Conservation (phyloP, 2,329 filamentous ascomycete species). For the Sporothrix luriei region DNA sequence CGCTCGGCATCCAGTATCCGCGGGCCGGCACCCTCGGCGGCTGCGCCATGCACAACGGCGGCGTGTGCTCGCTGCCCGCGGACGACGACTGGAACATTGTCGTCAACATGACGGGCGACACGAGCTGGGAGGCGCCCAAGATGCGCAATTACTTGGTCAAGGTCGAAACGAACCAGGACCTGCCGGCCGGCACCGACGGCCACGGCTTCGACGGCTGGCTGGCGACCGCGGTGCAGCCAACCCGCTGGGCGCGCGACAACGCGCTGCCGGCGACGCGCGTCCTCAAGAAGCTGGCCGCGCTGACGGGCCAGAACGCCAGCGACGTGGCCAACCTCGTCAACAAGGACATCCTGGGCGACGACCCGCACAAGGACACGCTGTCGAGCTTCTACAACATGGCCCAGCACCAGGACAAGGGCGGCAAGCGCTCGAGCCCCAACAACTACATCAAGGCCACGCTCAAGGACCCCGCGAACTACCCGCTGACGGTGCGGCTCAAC, state of each 20-base stretch:
- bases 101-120: conserved; percentile 52
- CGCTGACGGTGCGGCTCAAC: conserved; percentile 46
- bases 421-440: conserved; percentile 56
- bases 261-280: conserved; percentile 40
- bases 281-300: conserved; percentile 56
- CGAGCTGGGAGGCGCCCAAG: conserved; percentile 51
- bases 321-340: conserved; percentile 31
- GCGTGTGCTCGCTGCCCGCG: conserved; percentile 54
- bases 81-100: conserved; percentile 55
- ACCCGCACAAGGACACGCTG: conserved; percentile 31
- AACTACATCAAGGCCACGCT: conserved; percentile 53
- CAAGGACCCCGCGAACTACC: conserved; percentile 43
- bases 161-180: conserved; percentile 52
- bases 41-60: conserved; percentile 52
- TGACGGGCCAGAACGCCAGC: conserved; percentile 48
- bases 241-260: conserved; percentile 29
- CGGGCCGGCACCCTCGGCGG: conserved; percentile 39
- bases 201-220: conserved; percentile 51
- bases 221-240: conserved; percentile 35
- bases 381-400: conserved; percentile 33
- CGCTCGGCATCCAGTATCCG: conserved; percentile 39
- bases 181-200: conserved; percentile 39
- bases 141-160: conserved; percentile 55
- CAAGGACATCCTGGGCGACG: conserved; percentile 35
- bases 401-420: conserved; percentile 36